Evolutionary conservation across 495 filamentous ascomycete genomes (phyloP).

Genomic region (Daldinia grandis): DNA sequence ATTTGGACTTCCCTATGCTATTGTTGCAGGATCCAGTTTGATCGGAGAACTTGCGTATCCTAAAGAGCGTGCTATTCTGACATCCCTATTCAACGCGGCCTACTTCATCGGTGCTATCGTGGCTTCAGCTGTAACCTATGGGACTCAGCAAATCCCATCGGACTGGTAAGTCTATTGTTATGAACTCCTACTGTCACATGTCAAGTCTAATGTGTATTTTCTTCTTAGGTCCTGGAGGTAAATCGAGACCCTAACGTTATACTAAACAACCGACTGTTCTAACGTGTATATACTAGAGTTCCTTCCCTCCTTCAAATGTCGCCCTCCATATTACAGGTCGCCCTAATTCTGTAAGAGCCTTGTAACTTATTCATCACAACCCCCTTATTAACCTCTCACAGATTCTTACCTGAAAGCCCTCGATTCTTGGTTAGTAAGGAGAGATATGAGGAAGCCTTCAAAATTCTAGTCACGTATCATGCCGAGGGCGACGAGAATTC

Average conservation of each 20-base stretch:
- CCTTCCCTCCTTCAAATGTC: slow-evolving; percentile 66
- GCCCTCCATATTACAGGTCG: slow-evolving; percentile 64
- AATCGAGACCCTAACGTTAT: not conserved
- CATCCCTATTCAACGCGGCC: slow-evolving; percentile 71
- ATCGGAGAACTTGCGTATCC: slow-evolving; percentile 74
- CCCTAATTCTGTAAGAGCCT: slow-evolving; percentile 55
- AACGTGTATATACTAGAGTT: slow-evolving; percentile 49
- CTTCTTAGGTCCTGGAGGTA: slow-evolving; percentile 60
- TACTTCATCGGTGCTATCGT: slow-evolving; percentile 71
- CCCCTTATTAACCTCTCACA: slow-evolving; percentile 17
- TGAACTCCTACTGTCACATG: not conserved
- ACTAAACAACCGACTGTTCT: not conserved
- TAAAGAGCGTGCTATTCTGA: slow-evolving; percentile 70
- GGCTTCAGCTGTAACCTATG: slow-evolving; percentile 65
- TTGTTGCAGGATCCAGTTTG: slow-evolving; percentile 68
- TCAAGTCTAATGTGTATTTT: slow-evolving; percentile 7
- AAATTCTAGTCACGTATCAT: slow-evolving; percentile 68
- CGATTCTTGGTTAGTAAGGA: slow-evolving; percentile 69
- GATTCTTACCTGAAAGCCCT: slow-evolving; percentile 67
- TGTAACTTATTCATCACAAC: not conserved
- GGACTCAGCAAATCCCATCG: slow-evolving; percentile 62
- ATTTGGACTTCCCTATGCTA: slow-evolving; percentile 70
- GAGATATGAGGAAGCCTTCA: slow-evolving; percentile 63
- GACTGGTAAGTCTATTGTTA: slow-evolving; percentile 56
- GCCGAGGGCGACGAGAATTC: slow-evolving; percentile 65